These are phyloP conservation scores for Buxus sempervirens DNA, from an alignment of 164 flowering plant genomes.

Conservation along the genomic window DNA sequence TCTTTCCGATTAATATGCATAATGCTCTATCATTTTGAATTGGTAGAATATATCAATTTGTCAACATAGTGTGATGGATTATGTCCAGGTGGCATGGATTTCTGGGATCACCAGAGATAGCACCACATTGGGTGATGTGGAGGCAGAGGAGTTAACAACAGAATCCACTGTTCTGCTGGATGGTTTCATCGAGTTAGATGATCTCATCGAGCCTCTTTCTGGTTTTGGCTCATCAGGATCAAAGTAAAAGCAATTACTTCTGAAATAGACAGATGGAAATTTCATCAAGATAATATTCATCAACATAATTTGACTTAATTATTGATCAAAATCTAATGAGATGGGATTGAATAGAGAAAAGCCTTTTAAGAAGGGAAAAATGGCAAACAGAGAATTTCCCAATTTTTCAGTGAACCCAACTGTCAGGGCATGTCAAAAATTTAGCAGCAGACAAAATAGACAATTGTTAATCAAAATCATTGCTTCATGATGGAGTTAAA, in stretches of 20 bases:
- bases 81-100: slow-evolving; percentile 14
- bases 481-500: too few relatives aligned
- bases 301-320: slow-evolving; percentile 5
- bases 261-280: not conserved
- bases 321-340: slow-evolving; percentile 3
- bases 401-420: slow-evolving; percentile 5
- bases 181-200: slow-evolving; percentile 20
- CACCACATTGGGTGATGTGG: slow-evolving; percentile 2
- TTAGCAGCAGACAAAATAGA: too few relatives aligned
- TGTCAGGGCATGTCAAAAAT: slow-evolving; percentile 10
- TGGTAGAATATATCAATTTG: not conserved
- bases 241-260: not conserved
- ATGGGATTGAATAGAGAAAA: slow-evolving; percentile 2
- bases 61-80: not conserved
- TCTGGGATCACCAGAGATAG: slow-evolving; percentile 2
- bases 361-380: not conserved
- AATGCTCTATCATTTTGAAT: not conserved
- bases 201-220: slow-evolving; percentile 10
- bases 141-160: slow-evolving; percentile 1
- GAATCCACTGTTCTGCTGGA: slow-evolving; percentile 11
- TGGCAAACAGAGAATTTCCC: not conserved
- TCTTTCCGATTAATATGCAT: too few relatives aligned
- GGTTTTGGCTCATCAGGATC: slow-evolving; percentile 10
- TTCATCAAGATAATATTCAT: too few relatives aligned
- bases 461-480: too few relatives aligned